Conservation (phyloP, 106 monocot species). For the Allium fistulosum region DNA sequence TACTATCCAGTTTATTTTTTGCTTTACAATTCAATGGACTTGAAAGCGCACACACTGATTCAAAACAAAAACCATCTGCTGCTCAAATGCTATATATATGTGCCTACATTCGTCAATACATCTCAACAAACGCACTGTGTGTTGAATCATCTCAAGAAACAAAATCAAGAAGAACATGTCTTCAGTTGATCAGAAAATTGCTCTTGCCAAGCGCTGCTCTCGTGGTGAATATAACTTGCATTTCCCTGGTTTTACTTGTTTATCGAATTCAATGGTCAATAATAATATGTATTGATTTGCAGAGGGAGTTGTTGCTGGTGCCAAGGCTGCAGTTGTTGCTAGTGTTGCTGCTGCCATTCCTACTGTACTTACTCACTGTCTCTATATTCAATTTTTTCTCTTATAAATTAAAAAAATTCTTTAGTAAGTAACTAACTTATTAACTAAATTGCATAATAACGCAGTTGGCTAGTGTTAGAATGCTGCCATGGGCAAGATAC, state of each 20-base stretch:
- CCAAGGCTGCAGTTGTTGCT: slow-evolving; percentile 69
- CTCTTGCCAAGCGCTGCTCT: slow-evolving; percentile 38
- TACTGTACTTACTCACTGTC: slow-evolving; percentile 25
- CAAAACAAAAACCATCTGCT: slow-evolving; percentile 1
- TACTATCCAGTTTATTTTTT: too few relatives aligned
- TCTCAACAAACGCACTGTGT: background rate
- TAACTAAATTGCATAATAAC: background rate
- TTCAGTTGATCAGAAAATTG: slow-evolving; percentile 20
- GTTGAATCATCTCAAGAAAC: background rate
- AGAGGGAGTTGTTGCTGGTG: slow-evolving; percentile 83
- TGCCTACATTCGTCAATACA: background rate
- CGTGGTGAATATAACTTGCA: slow-evolving; percentile 19
- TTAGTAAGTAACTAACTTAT: background rate
- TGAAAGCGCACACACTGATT: background rate
- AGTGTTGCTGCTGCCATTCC: slow-evolving; percentile 68
- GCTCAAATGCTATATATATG: background rate
- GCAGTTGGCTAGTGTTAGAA: slow-evolving; percentile 77
- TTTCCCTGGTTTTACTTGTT: background rate
- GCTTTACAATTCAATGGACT: too few relatives aligned
- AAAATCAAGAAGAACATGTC: slow-evolving; percentile 9
- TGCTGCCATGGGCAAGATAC: slow-evolving; percentile 84
- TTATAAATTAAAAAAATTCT: background rate
- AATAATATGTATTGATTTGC: slow-evolving; percentile 1
- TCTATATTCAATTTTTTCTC: background rate
- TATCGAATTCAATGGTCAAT: background rate